These are phyloP conservation scores for Salvia hispanica DNA, from an alignment of 257 asterid genomes.

Conservation along the genomic window DNA sequence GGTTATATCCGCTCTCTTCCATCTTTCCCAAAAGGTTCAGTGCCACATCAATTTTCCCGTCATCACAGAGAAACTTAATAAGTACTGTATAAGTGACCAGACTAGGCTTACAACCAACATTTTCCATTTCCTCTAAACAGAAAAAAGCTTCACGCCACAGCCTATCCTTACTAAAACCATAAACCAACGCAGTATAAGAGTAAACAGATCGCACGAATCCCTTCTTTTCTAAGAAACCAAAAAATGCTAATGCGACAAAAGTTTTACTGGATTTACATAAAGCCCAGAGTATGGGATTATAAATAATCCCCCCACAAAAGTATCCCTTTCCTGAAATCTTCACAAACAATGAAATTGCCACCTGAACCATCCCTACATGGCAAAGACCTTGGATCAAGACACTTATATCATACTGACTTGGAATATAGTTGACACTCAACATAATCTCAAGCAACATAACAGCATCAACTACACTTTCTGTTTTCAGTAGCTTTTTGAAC, in stretches of 20 bases:
- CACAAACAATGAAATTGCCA: slow-evolving; percentile 43
- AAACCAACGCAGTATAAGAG: slow-evolving; percentile 60
- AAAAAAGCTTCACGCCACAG: slow-evolving; percentile 49
- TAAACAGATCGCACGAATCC: slow-evolving; percentile 43
- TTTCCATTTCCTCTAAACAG: slow-evolving; percentile 50
- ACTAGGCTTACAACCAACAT: slow-evolving; percentile 49
- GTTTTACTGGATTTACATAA: slow-evolving; percentile 46
- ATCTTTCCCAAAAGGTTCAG: slow-evolving; percentile 40
- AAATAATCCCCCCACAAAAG: slow-evolving; percentile 33
- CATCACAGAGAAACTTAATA: slow-evolving; percentile 57
- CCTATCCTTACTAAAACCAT: slow-evolving; percentile 52
- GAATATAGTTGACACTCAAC: slow-evolving; percentile 42
- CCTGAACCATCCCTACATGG: slow-evolving; percentile 42
- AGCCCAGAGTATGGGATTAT: slow-evolving; percentile 60
- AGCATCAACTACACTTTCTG: slow-evolving; percentile 45
- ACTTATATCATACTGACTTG: slow-evolving; percentile 38
- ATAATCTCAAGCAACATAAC: slow-evolving; percentile 40
- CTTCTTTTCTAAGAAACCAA: slow-evolving; percentile 56
- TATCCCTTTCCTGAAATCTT: slow-evolving; percentile 34
- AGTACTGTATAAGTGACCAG: slow-evolving; percentile 48
- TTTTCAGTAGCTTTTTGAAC: slow-evolving; percentile 43
- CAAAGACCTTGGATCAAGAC: slow-evolving; percentile 50
- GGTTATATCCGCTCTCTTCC: slow-evolving; percentile 54
- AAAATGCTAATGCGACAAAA: slow-evolving; percentile 43
- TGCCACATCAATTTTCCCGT: slow-evolving; percentile 52